These are phyloP conservation scores for Gelatoporia subvermispora DNA, from an alignment of 768 basidiomycete species.

Conservation along the genomic window DNA sequence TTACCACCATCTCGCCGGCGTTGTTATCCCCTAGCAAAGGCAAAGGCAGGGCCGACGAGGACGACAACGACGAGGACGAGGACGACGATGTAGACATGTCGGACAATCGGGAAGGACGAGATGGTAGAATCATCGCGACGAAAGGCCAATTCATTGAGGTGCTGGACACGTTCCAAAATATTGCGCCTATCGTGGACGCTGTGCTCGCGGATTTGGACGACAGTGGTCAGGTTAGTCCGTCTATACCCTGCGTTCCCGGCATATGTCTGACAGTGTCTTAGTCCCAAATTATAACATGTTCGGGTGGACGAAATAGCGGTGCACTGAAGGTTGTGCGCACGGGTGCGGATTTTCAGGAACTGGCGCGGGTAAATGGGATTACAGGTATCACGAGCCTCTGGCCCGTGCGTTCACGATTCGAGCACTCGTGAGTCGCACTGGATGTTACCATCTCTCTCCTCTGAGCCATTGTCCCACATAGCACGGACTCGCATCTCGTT, in stretches of 20 bases:
- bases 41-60: conserved; percentile 26
- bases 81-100: conserved; percentile 34
- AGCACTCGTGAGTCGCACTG: conserved; percentile 41
- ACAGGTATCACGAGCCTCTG: conserved; percentile 56
- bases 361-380: conserved; percentile 55
- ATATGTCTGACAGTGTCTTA: conserved; percentile 24
- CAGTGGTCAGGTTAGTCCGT: conserved; percentile 55
- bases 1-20: conserved; percentile 37
- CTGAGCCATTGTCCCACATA: conserved; percentile 19
- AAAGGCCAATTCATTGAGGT: conserved; percentile 56
- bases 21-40: conserved; percentile 30
- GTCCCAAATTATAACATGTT: conserved; percentile 83
- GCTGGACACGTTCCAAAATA: conserved; percentile 63
- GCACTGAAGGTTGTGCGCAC: conserved; percentile 73
- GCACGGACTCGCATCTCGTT: conserved; percentile 52
- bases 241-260: neutral
- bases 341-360: conserved; percentile 74
- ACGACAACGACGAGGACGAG: conserved; percentile 14
- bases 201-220: conserved; percentile 68
- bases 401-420: conserved; percentile 45
- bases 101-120: conserved; percentile 21
- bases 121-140: conserved; percentile 46
- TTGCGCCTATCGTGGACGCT: conserved; percentile 83
- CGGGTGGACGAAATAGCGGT: conserved; percentile 74
- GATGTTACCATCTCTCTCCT: neutral